Base-by-base conservation (phyloP, 805 yeast genomes). In the Saccharomycopsis fermentans region DNA sequence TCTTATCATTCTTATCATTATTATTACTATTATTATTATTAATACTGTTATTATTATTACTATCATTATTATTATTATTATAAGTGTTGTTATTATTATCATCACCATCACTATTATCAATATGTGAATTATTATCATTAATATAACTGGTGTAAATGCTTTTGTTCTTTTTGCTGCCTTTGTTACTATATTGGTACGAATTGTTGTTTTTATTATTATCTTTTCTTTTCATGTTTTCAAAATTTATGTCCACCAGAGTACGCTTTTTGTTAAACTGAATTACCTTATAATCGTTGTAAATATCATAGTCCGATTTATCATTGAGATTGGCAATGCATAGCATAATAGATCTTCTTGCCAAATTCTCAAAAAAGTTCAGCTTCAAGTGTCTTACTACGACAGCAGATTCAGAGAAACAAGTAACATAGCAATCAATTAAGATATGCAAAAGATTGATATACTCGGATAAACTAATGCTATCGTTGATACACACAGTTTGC, bases 281-380 rank as follows among this genome's bases (percentile, higher is more conserved):
- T 6, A 58, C 47, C 17, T 58, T 58, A 16, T 26, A 17, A 29
- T 59, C 62, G 16, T 52, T 17, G 29, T 27, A 43, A 50, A 40
- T 34, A 51, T 59, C 57, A 36, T 48, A 54, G n/a, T 29, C 26
- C 1, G 52, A 27, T 19, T 51, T 40, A 14, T 50, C 58, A 26
- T 55, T 47, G n/a, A 59, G 35, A 54, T 54, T 26, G 11, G 58
- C 58, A 37, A 59, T 50, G 24, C 56, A 59, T 11, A 59, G 36
- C 37, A 59, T 17, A 29, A 59, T 34, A 21, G 51, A n/a, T 36
- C 59, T 39, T 34, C 62, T 29, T 34, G 55, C 50, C 17, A 59
- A 54, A 8, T 40, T 27, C 27, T 56, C 62, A 19, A 56, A 56
- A 5, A 36, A 57, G 5, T 47, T 59, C 19, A 26, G 55, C 27